Conservation (phyloP, 495 filamentous ascomycete genomes). For the Cudoniella acicularis region DNA sequence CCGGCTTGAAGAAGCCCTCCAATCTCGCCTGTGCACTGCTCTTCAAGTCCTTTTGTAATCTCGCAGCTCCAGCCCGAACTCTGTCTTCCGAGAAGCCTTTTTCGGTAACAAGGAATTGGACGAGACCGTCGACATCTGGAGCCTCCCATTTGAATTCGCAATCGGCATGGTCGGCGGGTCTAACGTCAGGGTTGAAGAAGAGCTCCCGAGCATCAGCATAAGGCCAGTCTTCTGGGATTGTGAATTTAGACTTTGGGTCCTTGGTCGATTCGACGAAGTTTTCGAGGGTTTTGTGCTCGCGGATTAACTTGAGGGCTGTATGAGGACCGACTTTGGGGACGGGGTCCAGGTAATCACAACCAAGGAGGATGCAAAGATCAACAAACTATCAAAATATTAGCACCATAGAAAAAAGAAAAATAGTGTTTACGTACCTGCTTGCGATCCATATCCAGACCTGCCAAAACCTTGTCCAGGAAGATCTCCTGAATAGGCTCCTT, state of each 20-base stretch:
- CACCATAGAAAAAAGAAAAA: background rate
- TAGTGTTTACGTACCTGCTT: slow-evolving; percentile 54
- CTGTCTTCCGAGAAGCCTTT: slow-evolving; percentile 97
- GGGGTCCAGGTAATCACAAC: slow-evolving; percentile 96
- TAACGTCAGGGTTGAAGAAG: slow-evolving; percentile 86
- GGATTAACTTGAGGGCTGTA: slow-evolving; percentile 89
- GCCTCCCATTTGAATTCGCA: slow-evolving; percentile 98
- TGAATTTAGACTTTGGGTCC: slow-evolving; percentile 71
- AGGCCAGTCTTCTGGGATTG: slow-evolving; percentile 88
- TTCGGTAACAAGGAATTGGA: slow-evolving; percentile 84
- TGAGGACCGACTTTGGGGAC: slow-evolving; percentile 89
- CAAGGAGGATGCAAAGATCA: slow-evolving; percentile 95
- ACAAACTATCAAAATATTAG: slow-evolving; percentile 65
- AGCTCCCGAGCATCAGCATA: slow-evolving; percentile 87
- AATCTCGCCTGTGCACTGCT: slow-evolving; percentile 81
- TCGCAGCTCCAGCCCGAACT: slow-evolving; percentile 69
- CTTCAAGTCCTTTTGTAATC: slow-evolving; percentile 85
- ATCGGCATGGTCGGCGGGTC: slow-evolving; percentile 74
- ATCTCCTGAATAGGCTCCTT: slow-evolving; percentile 99
- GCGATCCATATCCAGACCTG: slow-evolving; percentile 81
- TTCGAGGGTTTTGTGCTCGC: slow-evolving; percentile 82
- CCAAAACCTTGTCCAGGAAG: slow-evolving; percentile 74
- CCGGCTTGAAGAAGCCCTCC: slow-evolving; percentile 96
- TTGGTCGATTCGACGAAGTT: slow-evolving; percentile 76
- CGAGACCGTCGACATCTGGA: slow-evolving; percentile 82